Evolutionary conservation across 129 eudicot genomes (phyloP).

Genomic region (Helichrysum umbraculigerum): DNA sequence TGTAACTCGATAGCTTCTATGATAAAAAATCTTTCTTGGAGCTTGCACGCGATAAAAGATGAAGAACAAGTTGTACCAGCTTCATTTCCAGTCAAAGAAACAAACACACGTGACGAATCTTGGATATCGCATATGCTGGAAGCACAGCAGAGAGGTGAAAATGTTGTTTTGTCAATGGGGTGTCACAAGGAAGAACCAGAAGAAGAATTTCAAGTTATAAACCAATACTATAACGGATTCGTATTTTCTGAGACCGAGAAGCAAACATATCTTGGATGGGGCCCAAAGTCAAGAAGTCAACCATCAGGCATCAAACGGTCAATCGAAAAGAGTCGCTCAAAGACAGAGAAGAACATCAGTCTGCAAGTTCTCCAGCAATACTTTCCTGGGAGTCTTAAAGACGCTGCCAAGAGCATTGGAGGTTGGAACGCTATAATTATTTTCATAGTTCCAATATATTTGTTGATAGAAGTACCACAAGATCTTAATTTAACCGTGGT

Average conservation of each 20-base stretch:
- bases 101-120: constrained; percentile 37
- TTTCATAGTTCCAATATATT: constrained; percentile 10
- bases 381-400: constrained; percentile 69
- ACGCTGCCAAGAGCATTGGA: constrained; percentile 67
- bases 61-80: constrained; percentile 32
- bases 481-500: constrained; percentile 17
- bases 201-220: constrained; percentile 53
- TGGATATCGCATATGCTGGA: constrained; percentile 62
- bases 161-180: constrained; percentile 49
- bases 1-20: constrained; percentile 35
- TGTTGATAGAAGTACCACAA: constrained; percentile 1
- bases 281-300: constrained; percentile 23
- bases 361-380: constrained; percentile 60
- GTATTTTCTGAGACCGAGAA: constrained; percentile 31
- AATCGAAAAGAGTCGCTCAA: constrained; percentile 39
- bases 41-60: constrained; percentile 37
- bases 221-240: constrained; percentile 35
- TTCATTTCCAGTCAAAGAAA: constrained; percentile 20
- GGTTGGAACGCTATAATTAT: constrained; percentile 40
- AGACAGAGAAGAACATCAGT: constrained; percentile 53
- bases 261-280: constrained; percentile 34
- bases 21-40: constrained; percentile 36
- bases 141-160: constrained; percentile 62
- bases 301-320: constrained; percentile 26
- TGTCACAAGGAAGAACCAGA: constrained; percentile 56